Base-by-base conservation (phyloP, 2,329 filamentous ascomycete species). In the Juglanconis oblonga region DNA sequence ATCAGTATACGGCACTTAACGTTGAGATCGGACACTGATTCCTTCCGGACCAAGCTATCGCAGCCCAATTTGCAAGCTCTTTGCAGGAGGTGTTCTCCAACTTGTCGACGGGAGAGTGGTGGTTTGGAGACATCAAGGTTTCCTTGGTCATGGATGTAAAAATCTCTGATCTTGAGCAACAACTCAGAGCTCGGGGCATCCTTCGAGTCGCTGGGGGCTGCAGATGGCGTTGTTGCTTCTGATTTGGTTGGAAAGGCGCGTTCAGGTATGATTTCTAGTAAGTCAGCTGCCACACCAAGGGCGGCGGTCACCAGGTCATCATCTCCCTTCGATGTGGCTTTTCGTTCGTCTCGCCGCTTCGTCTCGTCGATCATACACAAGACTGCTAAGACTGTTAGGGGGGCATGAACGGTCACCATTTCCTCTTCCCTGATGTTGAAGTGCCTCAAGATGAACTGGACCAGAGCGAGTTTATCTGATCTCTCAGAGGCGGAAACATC, bases 351-450 rank as follows among this genome's bases (percentile, higher is more conserved):
- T 61, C 71, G 72, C 62, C 75, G 75, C 61, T 75, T 79, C 3
- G 77, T 73, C 58, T 88, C 79, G 68, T 87, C 77, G 47, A 88
- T 74, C 84, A 84, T 88, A 65, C 76, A 78, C 36, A 81, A 74
- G 32, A 89, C 78, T 3, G 87, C 85, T n/a, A 96, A 74, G 2
- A 87, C 82, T 56, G 89, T 82, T 33, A 96, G 75, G 38, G 94
- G 94, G 35, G 93, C 89, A 74, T 98, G 94, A 29, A 91, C 78
- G 2, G 90, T 85, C 14, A 96, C 75, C 94, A 99, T 98, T 70
- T 99, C 96, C 72, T 98, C 95, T 74, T 99, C 95, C 56, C 88
- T 86, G 53, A 98, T 84, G 72, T 97, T 98, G 80, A 99, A 99
- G 66, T 94, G 89, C 5, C 84, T 77, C 64, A 97, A 77, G 57